Base-by-base conservation (phyloP, 805 yeast genomes). In the Candida sithepensis region DNA sequence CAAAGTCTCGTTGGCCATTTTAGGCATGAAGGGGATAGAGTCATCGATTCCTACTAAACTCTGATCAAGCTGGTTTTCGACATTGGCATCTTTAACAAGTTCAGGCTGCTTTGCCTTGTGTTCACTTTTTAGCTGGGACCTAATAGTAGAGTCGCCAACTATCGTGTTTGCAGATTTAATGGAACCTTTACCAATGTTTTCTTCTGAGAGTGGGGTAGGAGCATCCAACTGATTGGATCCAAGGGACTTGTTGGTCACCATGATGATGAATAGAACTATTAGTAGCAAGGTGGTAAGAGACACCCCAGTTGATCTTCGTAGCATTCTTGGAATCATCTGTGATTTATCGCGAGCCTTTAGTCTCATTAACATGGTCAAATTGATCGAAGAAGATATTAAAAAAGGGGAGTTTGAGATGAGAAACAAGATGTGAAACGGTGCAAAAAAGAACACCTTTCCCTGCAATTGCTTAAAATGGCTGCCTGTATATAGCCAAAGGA, bases 1-100 rank as follows among this genome's bases (percentile, higher is more conserved):
- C 24, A 65, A 45, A 5, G 70, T 66, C 54, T 83, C 90, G 65
- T 92, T 92, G 14, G 86, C 86, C 96, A 94, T 90, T 56, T 88
- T 79, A 6, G 96, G 96, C 99, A 94, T 94, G 60, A 90, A 90
- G 2, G 68, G 66, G 4, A 52, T 45, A 1, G 51, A 23, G 1
- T 46, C 47, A 20, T 49, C 59, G 20, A 41, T 5, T 12, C 16
- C 34, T 30, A 5, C 5, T n/a, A 6, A 4, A 10, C 14, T 12
- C 14, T 30, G 34, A 30, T 9, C 16, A 10, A 30, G 20, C 37
- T 41, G 37, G 12, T 33, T 18, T 9, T 20, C 43, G 18, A 36
- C 52, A 20, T 26, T 41, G 18, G 19, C 33, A 28, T 22, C 21
- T n/a, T 22, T 19, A 8, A 19, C 18, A 22, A n/a, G 39, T 18